Evolutionary conservation across 495 filamentous ascomycete genomes (phyloP).

Genomic region (Penicillium angulare): DNA sequence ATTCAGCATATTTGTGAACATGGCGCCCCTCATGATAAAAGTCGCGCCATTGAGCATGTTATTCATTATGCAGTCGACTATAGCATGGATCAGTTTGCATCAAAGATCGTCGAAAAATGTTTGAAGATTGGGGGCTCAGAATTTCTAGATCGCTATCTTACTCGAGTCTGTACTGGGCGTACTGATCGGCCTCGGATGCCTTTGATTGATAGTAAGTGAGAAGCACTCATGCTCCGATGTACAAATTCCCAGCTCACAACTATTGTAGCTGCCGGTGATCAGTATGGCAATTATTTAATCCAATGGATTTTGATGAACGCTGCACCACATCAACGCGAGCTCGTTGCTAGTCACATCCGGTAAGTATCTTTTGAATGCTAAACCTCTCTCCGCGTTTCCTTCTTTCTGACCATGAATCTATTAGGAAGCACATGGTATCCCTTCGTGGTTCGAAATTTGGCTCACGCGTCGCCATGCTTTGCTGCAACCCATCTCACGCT

Average conservation of each 20-base stretch:
- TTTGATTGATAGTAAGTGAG: conserved; percentile 80
- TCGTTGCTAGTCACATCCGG: conserved; percentile 90
- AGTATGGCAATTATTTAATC: conserved; percentile 97
- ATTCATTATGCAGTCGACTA: conserved; percentile 90
- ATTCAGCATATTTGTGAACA: conserved; percentile 99
- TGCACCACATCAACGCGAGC: conserved; percentile 80
- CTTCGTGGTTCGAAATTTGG: conserved; percentile 98
- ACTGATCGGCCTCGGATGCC: conserved; percentile 92
- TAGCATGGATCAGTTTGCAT: conserved; percentile 99
- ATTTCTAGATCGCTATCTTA: conserved; percentile 89
- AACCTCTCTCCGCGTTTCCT: neutral
- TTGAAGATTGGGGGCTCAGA: conserved; percentile 92
- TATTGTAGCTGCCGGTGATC: conserved; percentile 78
- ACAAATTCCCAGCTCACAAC: neutral
- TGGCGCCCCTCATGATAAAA: conserved; percentile 86
- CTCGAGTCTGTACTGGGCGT: conserved; percentile 88
- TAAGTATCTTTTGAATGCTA: conserved; percentile 20
- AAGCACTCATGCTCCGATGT: neutral
- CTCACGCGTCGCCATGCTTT: conserved; percentile 96
- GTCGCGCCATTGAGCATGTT: conserved; percentile 90
- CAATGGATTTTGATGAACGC: conserved; percentile 94
- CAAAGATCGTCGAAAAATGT: conserved; percentile 98
- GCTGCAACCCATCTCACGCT: conserved; percentile 85
- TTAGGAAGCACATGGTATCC: conserved; percentile 96
- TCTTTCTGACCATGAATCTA: neutral